Base-by-base conservation (phyloP, 768 basidiomycete species). In the Hygrophorus pudorinus region DNA sequence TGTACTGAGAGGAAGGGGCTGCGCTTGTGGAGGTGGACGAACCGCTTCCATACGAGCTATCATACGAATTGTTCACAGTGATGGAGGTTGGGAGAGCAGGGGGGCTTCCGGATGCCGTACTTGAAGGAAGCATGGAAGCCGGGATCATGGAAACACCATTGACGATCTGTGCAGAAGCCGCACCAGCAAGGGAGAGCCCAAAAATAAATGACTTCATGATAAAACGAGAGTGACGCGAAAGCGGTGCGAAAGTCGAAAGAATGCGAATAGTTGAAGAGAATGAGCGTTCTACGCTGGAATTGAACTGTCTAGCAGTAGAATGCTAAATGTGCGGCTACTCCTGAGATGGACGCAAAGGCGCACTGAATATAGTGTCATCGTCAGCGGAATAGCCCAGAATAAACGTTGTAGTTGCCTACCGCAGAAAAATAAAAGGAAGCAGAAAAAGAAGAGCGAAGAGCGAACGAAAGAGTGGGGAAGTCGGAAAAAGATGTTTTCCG, bases 261-360 rank as follows among this genome's bases (percentile, higher is more conserved):
- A 58, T 46, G 54, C 51, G 58, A 63, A 65, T n/a, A 24, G 59
- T 59, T 64, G 60, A 61, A 59, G 60, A 44, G 56, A 60, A 63
- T 48, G 57, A 78, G 81, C 81, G 80, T 66, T 84, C 79, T 75
- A 83, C 80, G 80, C 81, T 76, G 63, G 63, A 62, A 66, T 57
- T 59, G 59, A 60, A 76, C 78, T 79, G 79, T 72, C 81, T 81
- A 67, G 78, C 77, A 82, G 79, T 60, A 58, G 56, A 55, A 56
- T 59, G 60, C 59, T 66, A 64, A 59, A 56, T 58, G 59, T 60
- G 61, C 66, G 64, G 53, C 62, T 58, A 62, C 24, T 24, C 24
- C 24, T 24, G 65, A 63, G 56, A 54, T 59, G 57, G 57, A 63
- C 61, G 60, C 68, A 71, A 24, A 24, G 70, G 70, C 65, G 66